phyloP scores from a whole-genome alignment of 345 rosid species.

The Rhodamnia rubescens region DNA sequence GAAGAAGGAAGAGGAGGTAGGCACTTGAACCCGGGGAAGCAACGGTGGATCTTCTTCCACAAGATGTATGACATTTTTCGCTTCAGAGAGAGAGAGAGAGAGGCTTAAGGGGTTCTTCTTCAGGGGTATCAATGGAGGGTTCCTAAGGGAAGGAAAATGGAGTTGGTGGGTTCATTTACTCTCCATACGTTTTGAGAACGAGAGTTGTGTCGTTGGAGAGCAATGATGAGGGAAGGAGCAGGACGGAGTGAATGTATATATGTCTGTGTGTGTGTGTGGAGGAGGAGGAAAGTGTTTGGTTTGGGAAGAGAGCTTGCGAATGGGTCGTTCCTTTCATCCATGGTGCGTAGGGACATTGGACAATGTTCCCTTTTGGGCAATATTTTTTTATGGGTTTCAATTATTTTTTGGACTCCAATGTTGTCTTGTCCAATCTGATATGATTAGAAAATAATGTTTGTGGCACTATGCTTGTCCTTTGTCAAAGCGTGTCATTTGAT shows the following conservation, averaged over 20 bases:
- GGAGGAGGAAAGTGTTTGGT: neutral
- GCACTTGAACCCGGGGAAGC: slow-evolving; percentile 45
- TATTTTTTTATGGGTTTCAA: neutral
- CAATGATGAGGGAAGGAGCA: neutral
- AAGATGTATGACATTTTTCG: slow-evolving; percentile 41
- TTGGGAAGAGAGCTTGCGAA: neutral
- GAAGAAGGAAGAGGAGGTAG: slow-evolving; percentile 12
- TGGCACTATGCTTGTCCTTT: neutral
- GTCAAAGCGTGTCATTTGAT: neutral
- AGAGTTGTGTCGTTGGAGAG: neutral
- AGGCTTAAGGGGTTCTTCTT: neutral
- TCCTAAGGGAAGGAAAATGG: neutral
- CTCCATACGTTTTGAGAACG: neutral
- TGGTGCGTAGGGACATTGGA: neutral
- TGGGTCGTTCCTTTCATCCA: neutral
- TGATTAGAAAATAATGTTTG: neutral
- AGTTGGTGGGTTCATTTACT: neutral
- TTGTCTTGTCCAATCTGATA: neutral
- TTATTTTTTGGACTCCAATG: neutral
- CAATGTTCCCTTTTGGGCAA: neutral
- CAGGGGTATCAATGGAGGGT: neutral
- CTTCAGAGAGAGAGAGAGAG: neutral
- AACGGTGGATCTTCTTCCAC: slow-evolving; percentile 52
- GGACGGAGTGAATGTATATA: neutral
- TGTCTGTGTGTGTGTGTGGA: neutral